Base-by-base conservation (phyloP, 441 rosid genomes). In the Eruca vesicaria region DNA sequence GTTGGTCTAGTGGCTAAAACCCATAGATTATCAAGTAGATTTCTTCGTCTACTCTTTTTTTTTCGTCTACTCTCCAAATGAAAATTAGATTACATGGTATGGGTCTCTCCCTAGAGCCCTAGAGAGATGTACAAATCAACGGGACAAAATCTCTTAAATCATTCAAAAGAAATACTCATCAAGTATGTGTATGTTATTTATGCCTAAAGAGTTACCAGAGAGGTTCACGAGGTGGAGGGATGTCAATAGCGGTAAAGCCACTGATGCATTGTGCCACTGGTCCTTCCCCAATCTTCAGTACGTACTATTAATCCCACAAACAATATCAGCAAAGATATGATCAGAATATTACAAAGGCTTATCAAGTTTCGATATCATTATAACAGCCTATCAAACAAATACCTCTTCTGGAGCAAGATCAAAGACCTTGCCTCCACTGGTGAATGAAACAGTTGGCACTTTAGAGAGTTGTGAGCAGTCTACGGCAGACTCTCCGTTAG, bases 201-300 rank as follows among this genome's bases (percentile, higher is more conserved):
- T 2, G 29, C 29, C 55, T 23, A 7, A 32, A 63, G 61, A 26
- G 26, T 18, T 21, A 55, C 98, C 93, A 89, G 79, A 92, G 97
- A 73, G 96, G 96, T 69, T 94, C 98, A 23, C 89, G 91, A 62
- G 96, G 98, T 29, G 98, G 93, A 5, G 94, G 81, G 21, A 89
- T 84, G 76, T 90, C 98, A 63, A 92, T 20, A 28, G 96, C 98
- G 28, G 85, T 84, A 73, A 90, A 92, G 55, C 98, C 98, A 32
- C 96, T 92, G 28, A 90, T 79, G 87, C 98, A 92, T 66, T 89
- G 93, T 50, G 92, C 91, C 14, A 45, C 84, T 41, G 77, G 86
- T 69, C 94, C 96, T 63, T 84, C 92, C 0, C 91, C 94, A 23
- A 92, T 89, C 84, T 90, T 85, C 63, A 90, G 83, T 78, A 89